Base-by-base conservation (phyloP, 177 flowering plant species). In the Vitis hybrid region DNA sequence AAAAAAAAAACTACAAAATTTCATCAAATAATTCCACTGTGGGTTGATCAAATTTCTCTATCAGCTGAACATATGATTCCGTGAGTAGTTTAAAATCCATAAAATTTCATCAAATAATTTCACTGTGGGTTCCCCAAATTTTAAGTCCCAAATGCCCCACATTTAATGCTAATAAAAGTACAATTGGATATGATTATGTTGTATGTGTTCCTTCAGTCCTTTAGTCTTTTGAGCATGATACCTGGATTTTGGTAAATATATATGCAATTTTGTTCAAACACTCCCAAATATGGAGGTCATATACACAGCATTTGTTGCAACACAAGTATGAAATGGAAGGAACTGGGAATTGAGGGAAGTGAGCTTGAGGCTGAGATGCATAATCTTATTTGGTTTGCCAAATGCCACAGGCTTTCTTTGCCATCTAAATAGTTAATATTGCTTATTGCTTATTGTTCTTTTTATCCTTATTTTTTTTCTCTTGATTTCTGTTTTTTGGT, bases 401-500 rank as follows among this genome's bases (percentile, higher is more conserved):
- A 13, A n/a, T 39, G 50, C 63, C 18, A 10, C 62, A 59, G 14
- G 22, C 31, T 67, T 11, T 58, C 45, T 71, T 33, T 45, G 51
- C 45, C 31, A 59, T 52, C n/a, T 5, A 31, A 51, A 14, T 19
- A 56, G 26, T 69, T 64, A 31, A 20, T 58, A 55, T 31, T 55
- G 26, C 69, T 8, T 51, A 39, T 10, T 29, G 45, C 45, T 5
- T 26, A 26, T 26, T 39, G 45, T 39, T 39, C 5, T 39, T 64
- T 13, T 39, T 14, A 49, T 51, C 51, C 10, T 12, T 22, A 18
- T 50, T 33, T 65, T 20, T 70, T 20, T 6, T 49, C 18, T 12
- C 61, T 67, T 70, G 26, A 49, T 51, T 63, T 18, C 52, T 3
- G 9, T 61, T 56, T 69, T 14, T 6, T 16, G 51, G 74, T 70